phyloP scores from a whole-genome alignment of 164 flowering plant genomes.

The Stephania cephalantha region DNA sequence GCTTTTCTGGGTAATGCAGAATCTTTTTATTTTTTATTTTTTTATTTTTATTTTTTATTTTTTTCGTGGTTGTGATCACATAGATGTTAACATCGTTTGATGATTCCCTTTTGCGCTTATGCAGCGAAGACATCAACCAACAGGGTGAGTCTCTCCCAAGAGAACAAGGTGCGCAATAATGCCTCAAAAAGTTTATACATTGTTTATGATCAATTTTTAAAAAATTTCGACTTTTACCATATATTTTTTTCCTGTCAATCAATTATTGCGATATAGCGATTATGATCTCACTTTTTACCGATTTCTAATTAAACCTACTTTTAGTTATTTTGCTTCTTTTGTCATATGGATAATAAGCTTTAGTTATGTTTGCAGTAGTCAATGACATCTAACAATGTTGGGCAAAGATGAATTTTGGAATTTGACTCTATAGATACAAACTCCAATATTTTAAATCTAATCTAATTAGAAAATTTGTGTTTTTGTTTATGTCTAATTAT shows the following conservation, averaged over 20 bases:
- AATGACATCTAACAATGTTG: too few relatives aligned
- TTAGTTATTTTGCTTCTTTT: not conserved
- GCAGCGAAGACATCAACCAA: constrained; percentile 34
- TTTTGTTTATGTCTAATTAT: too few relatives aligned
- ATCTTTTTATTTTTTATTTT: not conserved
- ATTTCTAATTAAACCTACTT: too few relatives aligned
- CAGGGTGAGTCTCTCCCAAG: constrained; percentile 37
- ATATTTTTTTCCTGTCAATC: not conserved
- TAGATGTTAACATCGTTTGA: not conserved
- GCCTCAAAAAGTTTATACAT: not conserved
- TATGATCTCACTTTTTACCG: too few relatives aligned
- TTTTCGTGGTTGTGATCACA: not conserved
- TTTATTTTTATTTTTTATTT: not conserved
- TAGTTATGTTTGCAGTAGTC: not conserved
- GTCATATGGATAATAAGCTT: not conserved
- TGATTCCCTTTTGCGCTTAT: not conserved
- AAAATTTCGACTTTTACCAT: not conserved
- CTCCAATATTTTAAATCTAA: too few relatives aligned
- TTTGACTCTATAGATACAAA: too few relatives aligned
- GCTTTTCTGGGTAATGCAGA: constrained; percentile 23
- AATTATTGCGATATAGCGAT: too few relatives aligned
- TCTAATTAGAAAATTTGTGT: too few relatives aligned
- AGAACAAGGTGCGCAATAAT: constrained; percentile 29
- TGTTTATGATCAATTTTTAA: not conserved
- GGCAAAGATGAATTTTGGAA: too few relatives aligned